phyloP scores from a whole-genome alignment of 106 monocot species.

The Xerophyta viscosa region DNA sequence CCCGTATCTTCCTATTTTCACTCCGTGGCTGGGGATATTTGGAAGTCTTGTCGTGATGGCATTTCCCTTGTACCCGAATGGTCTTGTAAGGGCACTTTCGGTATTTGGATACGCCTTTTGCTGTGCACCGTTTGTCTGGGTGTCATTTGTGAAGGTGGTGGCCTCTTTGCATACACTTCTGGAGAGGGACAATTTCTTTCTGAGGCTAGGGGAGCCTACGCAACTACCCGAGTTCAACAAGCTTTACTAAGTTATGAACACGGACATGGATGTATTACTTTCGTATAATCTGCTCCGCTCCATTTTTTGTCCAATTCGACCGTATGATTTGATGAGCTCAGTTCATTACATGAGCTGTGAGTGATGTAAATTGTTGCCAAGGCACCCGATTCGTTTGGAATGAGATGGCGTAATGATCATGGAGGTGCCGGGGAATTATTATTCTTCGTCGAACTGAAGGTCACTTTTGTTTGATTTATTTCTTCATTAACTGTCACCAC shows the following conservation, averaged over 20 bases:
- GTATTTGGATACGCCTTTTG: slow-evolving; percentile 53
- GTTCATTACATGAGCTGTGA: no score
- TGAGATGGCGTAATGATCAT: no score
- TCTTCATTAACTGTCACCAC: no score
- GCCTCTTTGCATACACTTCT: slow-evolving; percentile 37
- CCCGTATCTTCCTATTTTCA: slow-evolving; percentile 43
- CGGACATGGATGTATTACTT: no score
- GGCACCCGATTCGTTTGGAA: no score
- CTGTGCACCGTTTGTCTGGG: slow-evolving; percentile 60
- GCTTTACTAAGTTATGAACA: slow-evolving; percentile 58
- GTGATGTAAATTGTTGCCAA: no score
- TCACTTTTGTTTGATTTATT: no score
- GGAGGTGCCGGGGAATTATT: no score
- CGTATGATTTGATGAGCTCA: no score
- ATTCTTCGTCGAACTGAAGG: no score
- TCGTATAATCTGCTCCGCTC: no score
- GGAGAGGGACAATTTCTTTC: slow-evolving; percentile 64
- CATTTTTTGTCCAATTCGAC: no score
- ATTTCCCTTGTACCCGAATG: slow-evolving; percentile 73
- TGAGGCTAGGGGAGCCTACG: slow-evolving; percentile 57
- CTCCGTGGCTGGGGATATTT: slow-evolving; percentile 44
- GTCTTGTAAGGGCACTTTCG: slow-evolving; percentile 54
- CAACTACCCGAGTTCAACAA: slow-evolving; percentile 50
- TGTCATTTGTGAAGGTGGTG: slow-evolving; percentile 35
- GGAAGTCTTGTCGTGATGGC: slow-evolving; percentile 66